Conservation (phyloP, 768 basidiomycete species). For the Panus rudis region DNA sequence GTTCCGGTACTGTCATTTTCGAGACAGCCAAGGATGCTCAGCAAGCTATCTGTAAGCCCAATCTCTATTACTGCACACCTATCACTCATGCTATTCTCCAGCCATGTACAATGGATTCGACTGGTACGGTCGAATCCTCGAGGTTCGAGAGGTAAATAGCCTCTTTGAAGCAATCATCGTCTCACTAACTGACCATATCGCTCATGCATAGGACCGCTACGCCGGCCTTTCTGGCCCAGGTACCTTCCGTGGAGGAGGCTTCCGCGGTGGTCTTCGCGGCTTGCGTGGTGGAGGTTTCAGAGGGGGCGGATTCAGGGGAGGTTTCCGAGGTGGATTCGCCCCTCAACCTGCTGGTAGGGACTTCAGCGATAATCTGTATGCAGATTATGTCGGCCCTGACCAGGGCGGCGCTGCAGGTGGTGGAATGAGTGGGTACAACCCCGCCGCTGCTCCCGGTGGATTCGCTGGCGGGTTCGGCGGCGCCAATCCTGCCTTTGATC, state of each 20-base stretch:
- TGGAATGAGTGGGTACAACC: slow-evolving; percentile 29
- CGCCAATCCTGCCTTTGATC: slow-evolving; percentile 38
- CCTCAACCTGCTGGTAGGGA: slow-evolving; percentile 44
- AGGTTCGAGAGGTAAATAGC: slow-evolving; percentile 81
- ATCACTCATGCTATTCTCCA: slow-evolving; percentile 25
- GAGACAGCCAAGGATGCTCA: slow-evolving; percentile 86
- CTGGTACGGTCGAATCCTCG: slow-evolving; percentile 92
- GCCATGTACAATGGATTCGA: slow-evolving; percentile 97
- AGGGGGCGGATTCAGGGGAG: slow-evolving; percentile 56
- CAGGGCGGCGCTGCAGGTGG: slow-evolving; percentile 36
- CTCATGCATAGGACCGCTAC: slow-evolving; percentile 65
- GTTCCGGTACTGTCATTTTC: slow-evolving; percentile 96
- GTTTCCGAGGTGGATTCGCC: slow-evolving; percentile 40
- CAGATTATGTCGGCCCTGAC: slow-evolving; percentile 88
- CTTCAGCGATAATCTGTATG: slow-evolving; percentile 86
- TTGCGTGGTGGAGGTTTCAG: slow-evolving; percentile 48
- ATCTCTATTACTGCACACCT: not conserved
- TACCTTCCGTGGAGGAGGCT: slow-evolving; percentile 48
- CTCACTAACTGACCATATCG: not conserved
- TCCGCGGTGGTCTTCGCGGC: slow-evolving; percentile 40
- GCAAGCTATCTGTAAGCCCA: slow-evolving; percentile 78
- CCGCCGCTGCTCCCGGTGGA: slow-evolving; percentile 24
- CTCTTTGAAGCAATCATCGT: not conserved
- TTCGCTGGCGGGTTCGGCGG: slow-evolving; percentile 31
- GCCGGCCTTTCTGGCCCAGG: slow-evolving; percentile 73